These are phyloP conservation scores for Penicillium sclerotiorum DNA, from an alignment of 2,329 filamentous ascomycete genomes.

Conservation along the genomic window DNA sequence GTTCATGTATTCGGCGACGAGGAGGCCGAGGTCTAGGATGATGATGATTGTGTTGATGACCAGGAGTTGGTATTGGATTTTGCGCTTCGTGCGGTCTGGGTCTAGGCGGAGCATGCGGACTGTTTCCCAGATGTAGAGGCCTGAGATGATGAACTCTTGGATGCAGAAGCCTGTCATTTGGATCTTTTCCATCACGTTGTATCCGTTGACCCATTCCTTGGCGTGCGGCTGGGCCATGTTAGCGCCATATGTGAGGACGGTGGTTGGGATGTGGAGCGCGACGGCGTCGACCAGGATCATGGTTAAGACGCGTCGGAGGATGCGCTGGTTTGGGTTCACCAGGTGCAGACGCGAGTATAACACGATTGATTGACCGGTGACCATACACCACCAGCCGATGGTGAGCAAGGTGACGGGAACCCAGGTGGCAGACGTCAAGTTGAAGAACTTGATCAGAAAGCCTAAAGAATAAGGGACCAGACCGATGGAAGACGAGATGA, in stretches of 20 bases:
- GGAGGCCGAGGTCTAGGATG: slow-evolving; percentile 47
- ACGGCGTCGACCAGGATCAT: slow-evolving; percentile 53
- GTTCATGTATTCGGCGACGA: slow-evolving; percentile 48
- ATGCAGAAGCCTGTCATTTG: slow-evolving; percentile 60
- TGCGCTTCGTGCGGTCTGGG: slow-evolving; percentile 44
- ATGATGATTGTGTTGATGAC: slow-evolving; percentile 54
- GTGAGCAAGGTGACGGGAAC: slow-evolving; percentile 48
- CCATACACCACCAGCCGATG: slow-evolving; percentile 52
- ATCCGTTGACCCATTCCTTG: slow-evolving; percentile 36
- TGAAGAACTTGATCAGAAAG: slow-evolving; percentile 53
- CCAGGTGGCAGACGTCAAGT: slow-evolving; percentile 37
- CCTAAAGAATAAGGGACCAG: slow-evolving; percentile 50
- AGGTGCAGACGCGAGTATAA: slow-evolving; percentile 55
- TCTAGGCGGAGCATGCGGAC: slow-evolving; percentile 54
- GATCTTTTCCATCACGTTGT: slow-evolving; percentile 56
- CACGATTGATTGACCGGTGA: slow-evolving; percentile 53
- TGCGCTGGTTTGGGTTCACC: slow-evolving; percentile 42
- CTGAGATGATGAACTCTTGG: slow-evolving; percentile 58
- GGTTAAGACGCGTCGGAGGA: slow-evolving; percentile 44
- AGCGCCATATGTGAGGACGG: slow-evolving; percentile 48
- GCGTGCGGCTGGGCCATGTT: slow-evolving; percentile 33
- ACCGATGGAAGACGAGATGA: slow-evolving; percentile 48
- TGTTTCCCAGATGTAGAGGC: slow-evolving; percentile 58
- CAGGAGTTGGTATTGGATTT: slow-evolving; percentile 54
- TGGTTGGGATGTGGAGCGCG: slow-evolving; percentile 49